These are phyloP conservation scores for Rhynchospora pubera DNA, from an alignment of 176 grass and related monocot species.

Conservation along the genomic window DNA sequence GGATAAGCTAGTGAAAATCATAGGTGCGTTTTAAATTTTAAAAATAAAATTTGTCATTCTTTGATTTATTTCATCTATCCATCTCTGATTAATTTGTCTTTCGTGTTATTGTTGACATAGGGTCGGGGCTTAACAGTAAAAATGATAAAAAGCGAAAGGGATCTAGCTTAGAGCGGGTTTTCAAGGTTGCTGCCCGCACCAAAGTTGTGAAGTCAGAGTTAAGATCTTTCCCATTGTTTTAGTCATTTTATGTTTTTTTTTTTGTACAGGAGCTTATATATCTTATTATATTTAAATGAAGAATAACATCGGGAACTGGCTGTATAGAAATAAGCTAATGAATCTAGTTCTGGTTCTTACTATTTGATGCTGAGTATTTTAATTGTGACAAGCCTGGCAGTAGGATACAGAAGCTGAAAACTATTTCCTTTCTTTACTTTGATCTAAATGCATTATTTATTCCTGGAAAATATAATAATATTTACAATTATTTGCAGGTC, in stretches of 20 bases:
- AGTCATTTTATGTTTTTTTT: slow-evolving; percentile 22
- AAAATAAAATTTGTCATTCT: not conserved
- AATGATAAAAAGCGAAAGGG: slow-evolving; percentile 66
- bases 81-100: not conserved
- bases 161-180: slow-evolving; percentile 45
- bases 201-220: slow-evolving; percentile 79
- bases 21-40: slow-evolving; percentile 38
- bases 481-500: slow-evolving; percentile 37
- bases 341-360: not conserved
- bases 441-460: not conserved
- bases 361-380: slow-evolving; percentile 16
- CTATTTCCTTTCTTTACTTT: not conserved
- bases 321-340: not conserved
- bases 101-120: slow-evolving; percentile 5
- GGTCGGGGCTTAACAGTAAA: slow-evolving; percentile 7
- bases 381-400: not conserved
- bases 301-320: not conserved
- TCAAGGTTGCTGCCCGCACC: slow-evolving; percentile 39
- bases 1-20: slow-evolving; percentile 66
- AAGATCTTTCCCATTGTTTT: slow-evolving; percentile 26
- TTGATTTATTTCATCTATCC: slow-evolving; percentile 26
- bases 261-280: slow-evolving; percentile 12
- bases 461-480: not conserved
- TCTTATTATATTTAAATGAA: not conserved
- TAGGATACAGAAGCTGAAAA: not conserved